These are phyloP conservation scores for Talaromyces sp. DNA, from an alignment of 2,329 filamentous ascomycete genomes.

Conservation along the genomic window DNA sequence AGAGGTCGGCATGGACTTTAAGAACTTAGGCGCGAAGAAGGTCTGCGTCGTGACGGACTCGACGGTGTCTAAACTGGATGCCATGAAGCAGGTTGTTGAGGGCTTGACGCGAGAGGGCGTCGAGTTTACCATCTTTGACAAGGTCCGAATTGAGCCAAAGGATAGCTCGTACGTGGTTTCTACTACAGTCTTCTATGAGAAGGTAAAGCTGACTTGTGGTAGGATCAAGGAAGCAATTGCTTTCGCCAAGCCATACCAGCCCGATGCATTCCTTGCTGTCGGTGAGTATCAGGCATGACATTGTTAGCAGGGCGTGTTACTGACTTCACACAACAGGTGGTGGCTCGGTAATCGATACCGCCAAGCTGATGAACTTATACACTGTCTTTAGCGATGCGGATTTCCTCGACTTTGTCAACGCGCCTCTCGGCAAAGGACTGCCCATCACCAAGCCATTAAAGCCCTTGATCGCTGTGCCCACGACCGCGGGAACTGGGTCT, in stretches of 20 bases:
- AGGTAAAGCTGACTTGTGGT: background rate
- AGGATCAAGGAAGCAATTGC: conserved; percentile 86
- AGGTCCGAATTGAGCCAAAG: conserved; percentile 84
- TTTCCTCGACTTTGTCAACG: conserved; percentile 97
- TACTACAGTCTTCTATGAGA: too few relatives aligned
- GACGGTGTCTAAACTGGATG: conserved; percentile 74
- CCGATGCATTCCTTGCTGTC: conserved; percentile 89
- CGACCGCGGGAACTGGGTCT: conserved; percentile 79
- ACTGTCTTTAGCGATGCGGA: conserved; percentile 84
- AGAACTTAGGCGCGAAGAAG: conserved; percentile 78
- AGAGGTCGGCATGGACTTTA: conserved; percentile 97
- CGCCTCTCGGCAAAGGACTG: conserved; percentile 77
- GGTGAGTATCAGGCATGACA: conserved; percentile 39
- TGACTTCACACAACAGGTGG: conserved; percentile 43
- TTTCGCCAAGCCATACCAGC: conserved; percentile 71
- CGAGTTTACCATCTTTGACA: conserved; percentile 73
- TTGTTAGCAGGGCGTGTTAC: background rate
- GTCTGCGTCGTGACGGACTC: conserved; percentile 90
- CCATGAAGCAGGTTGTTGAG: conserved; percentile 84
- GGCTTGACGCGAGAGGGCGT: conserved; percentile 73
- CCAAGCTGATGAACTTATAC: conserved; percentile 98
- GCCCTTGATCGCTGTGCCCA: conserved; percentile 77
- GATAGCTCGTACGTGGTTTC: conserved; percentile 64
- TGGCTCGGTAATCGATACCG: conserved; percentile 95
- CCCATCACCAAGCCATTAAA: conserved; percentile 67